Evolutionary conservation across 176 grass and related monocot genomes (phyloP), one percentile per base, ranked within the genome.

Genomic region (Neostapfia colusana): DNA sequence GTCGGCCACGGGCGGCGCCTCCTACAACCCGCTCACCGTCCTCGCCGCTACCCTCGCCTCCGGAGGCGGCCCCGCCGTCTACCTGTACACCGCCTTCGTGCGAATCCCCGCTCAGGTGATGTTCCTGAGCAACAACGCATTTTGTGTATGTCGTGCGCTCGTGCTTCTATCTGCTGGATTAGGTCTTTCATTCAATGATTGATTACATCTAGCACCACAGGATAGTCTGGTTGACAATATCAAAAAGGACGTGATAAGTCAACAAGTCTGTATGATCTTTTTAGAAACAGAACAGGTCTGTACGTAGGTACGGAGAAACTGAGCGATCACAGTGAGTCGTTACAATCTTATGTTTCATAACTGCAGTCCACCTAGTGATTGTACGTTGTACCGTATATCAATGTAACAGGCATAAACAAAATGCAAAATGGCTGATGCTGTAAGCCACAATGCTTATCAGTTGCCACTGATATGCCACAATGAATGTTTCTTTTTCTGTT

Each of bases 41-140:
- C 85, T 99, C 50, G 75, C 90, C 58, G 88, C 70, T 41, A 88
- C 87, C 28, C 41, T 99, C 53, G 74, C 88, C 18, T 90, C 82
- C 61, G 64, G 73, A 36, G 60, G 85, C 24, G 84, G 81, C 10
- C 45, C 58, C 61, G 40, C 77, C 6, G 71, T 74, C 4, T 95
- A 92, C 78, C 38, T 95, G 34, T 92, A 95, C 77, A 82, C 89
- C 14, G 66, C 85, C 51, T 85, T 99, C 70, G 73, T 60, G 18
- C 79, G 95, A 44, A 94, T 99, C 48, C 95, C 95, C n/a, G 85
- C 91, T 20, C 95, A 99, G 95, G 95, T 92, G 57, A 69, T 65
- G 40, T 14, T 11, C 37, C 60, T 8, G 25, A 6, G 65, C 12
- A 45, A 16, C 12, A 45, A 16, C 38, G 12, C 74, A 28, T 57